These are phyloP conservation scores for Colletotrichum sp. DNA, from an alignment of 2,329 filamentous ascomycete genomes.

Conservation along the genomic window DNA sequence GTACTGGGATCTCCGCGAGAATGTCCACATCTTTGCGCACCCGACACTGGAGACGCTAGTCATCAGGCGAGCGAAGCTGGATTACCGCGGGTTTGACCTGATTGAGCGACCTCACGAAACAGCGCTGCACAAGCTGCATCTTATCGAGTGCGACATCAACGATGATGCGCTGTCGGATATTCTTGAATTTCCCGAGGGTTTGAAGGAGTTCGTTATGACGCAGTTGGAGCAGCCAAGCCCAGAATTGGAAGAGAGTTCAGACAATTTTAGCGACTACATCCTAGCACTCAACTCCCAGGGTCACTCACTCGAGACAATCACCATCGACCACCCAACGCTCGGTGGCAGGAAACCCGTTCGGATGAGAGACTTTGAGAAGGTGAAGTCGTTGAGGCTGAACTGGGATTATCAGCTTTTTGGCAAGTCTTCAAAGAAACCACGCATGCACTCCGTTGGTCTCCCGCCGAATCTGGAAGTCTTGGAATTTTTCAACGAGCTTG, in stretches of 20 bases:
- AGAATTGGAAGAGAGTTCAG: constrained; percentile 50
- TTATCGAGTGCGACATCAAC: constrained; percentile 57
- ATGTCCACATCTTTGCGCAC: constrained; percentile 57
- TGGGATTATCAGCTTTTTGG: constrained; percentile 56
- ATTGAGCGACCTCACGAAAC: constrained; percentile 54
- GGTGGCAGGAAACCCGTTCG: constrained; percentile 43
- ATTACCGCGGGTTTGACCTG: constrained; percentile 51
- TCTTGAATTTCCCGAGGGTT: constrained; percentile 46
- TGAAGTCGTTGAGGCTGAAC: constrained; percentile 46
- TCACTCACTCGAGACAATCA: constrained; percentile 48
- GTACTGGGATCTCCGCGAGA: constrained; percentile 57
- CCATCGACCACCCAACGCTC: constrained; percentile 48
- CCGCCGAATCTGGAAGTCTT: constrained; percentile 49
- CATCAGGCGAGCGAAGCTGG: constrained; percentile 49
- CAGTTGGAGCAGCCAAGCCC: constrained; percentile 43
- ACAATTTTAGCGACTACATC: constrained; percentile 52
- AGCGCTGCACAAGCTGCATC: constrained; percentile 44
- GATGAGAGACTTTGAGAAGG: constrained; percentile 45
- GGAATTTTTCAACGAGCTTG: constrained; percentile 50
- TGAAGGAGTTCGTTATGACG: constrained; percentile 53
- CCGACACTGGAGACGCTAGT: constrained; percentile 51
- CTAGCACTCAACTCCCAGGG: constrained; percentile 44
- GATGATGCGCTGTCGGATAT: constrained; percentile 42
- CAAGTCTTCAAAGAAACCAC: constrained; percentile 45
- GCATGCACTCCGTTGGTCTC: constrained; percentile 50